A percentile compares a stretch with the other conserved stretches of the same genome.
These are phyloP conservation scores for Penicillium polonicum DNA, from an alignment of 2,329 filamentous ascomycete genomes.

Conservation along the genomic window DNA sequence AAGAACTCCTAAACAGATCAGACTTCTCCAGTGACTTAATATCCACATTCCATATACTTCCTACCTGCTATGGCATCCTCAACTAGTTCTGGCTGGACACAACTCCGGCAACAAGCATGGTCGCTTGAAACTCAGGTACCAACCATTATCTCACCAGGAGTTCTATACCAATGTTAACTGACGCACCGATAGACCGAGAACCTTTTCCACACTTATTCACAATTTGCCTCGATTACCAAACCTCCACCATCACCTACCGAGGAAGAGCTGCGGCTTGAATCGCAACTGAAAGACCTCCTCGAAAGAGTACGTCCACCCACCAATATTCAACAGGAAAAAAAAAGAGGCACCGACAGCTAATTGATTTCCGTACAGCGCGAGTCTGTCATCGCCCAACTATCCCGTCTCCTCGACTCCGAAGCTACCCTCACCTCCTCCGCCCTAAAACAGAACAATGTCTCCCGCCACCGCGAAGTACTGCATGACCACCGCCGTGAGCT, in stretches of 20 bases:
- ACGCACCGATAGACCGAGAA: conserved; percentile 68
- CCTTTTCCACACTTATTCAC: conserved; percentile 70
- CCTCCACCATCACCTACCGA: conserved; percentile 80
- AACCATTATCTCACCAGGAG: conserved; percentile 2
- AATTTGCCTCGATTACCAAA: conserved; percentile 77
- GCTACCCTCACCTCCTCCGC: conserved; percentile 81
- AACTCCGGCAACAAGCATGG: conserved; percentile 88
- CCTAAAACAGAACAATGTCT: conserved; percentile 94
- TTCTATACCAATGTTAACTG: conserved; percentile 12
- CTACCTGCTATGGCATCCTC: conserved; percentile 51
- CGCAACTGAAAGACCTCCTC: conserved; percentile 78
- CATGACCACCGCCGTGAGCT: conserved; percentile 83
- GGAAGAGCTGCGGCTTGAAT: conserved; percentile 77
- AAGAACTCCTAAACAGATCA: background rate
- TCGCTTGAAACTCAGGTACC: conserved; percentile 84
- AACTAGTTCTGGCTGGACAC: conserved; percentile 76
- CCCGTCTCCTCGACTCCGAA: conserved; percentile 90
- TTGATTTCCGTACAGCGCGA: conserved; percentile 63
- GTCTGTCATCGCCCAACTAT: conserved; percentile 73
- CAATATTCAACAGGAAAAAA: background rate
- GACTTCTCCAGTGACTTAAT: background rate
- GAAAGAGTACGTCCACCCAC: conserved; percentile 44
- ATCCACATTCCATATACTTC: background rate
- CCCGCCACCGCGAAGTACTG: conserved; percentile 86
- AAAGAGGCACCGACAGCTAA: conserved; percentile 7